Base-by-base conservation (phyloP, 2,329 filamentous ascomycete genomes). In the Amylocarpus encephaloides region DNA sequence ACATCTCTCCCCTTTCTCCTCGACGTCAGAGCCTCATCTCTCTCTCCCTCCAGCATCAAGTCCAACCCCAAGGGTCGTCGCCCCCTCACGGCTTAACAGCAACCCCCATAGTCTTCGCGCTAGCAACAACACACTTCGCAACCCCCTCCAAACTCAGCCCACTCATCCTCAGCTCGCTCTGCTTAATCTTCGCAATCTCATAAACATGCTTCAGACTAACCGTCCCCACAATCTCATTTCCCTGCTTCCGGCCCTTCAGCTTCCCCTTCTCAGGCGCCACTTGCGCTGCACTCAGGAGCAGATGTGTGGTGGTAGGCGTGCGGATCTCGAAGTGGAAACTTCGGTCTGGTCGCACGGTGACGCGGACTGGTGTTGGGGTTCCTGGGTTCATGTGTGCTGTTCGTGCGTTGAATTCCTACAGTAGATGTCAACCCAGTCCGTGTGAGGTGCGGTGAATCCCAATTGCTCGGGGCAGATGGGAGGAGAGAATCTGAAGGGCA, bases 151-250 rank as follows among this genome's bases (percentile, higher is more conserved):
- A 69, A 43, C 79, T 77, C 61, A 88, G 66, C 1, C 86, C 87
- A 2, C 86, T 88, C 55, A 92, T 70, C 51, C 88, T 77, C 54
- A 83, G 72, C 70, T 93, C 88, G 47, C 78, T 74, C 59, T 88
- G 85, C 78, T 98, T 98, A 65, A 98, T 94, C 76, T 88, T 91
- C 58, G 93, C 93, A 70, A 98, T 97, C 73, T 97, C 92, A 71
- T 90, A 97, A 18, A 98, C 75, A 71, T 98, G 93, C 76, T 98
- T 98, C 64, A 98, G 72, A 63, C 86, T 93, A 49, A 98, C 78
- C 18, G 40, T 85, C 51, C 92, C 93, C n/a, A 95, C 80, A 6
- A 74, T 81, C 60, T 95, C 88, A 53, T 84, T 76, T 1, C 84
- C 86, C 34, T 19, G 13, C 49, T 82, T 85, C 64, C 75, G 76